Conservation (phyloP, 345 rosid species). For the Corchorus capsularis region DNA sequence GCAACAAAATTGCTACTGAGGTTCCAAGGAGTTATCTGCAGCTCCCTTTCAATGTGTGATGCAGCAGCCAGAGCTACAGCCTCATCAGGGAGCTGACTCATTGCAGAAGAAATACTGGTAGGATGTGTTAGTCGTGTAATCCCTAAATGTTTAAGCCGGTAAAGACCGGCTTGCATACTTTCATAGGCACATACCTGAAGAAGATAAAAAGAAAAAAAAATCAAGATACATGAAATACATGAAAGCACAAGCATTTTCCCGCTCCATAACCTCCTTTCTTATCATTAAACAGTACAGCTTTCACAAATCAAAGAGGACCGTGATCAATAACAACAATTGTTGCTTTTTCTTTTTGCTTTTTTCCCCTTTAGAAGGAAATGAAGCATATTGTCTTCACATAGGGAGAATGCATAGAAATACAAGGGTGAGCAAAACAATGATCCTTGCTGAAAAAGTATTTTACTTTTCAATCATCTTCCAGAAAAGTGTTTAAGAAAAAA, state of each 20-base stretch:
- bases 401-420: background rate
- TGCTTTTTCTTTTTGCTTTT: background rate
- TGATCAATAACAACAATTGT: background rate
- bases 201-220: slow-evolving; percentile 1
- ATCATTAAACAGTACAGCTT: background rate
- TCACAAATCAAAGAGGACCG: background rate
- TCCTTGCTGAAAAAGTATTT: background rate
- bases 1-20: slow-evolving; percentile 93
- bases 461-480: background rate
- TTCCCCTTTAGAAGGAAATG: slow-evolving; percentile 7
- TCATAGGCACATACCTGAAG: slow-evolving; percentile 89
- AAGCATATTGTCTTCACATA: background rate
- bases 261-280: background rate
- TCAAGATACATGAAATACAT: background rate
- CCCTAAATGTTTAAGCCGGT: slow-evolving; percentile 91
- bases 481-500: background rate
- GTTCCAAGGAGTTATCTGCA: slow-evolving; percentile 97
- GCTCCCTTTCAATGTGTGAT: slow-evolving; percentile 92
- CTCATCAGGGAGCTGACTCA: slow-evolving; percentile 93
- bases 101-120: slow-evolving; percentile 73
- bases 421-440: background rate
- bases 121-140: slow-evolving; percentile 75
- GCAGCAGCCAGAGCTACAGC: slow-evolving; percentile 98
- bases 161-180: slow-evolving; percentile 96
- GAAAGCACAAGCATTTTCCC: background rate